Percentiles rank a stretch among this genome's conserved stretches.
These are phyloP conservation scores for Chytriomyces sp. DNA, from an alignment of 192 early-diverging fungal genomes.

Conservation along the genomic window DNA sequence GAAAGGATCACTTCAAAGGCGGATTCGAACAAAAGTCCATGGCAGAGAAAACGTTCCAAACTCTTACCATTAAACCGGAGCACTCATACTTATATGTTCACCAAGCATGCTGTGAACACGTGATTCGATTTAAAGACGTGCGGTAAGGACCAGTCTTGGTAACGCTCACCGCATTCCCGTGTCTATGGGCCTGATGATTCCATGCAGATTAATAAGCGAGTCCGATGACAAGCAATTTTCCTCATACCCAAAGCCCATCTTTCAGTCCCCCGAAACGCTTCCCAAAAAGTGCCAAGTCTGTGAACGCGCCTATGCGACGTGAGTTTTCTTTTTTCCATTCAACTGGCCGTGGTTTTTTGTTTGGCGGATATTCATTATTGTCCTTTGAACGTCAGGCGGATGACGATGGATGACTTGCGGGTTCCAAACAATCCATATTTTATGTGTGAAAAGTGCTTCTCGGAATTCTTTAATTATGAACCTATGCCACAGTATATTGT, in stretches of 20 bases:
- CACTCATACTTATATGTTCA: slow-evolving; percentile 76
- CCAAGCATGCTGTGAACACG: slow-evolving; percentile 81
- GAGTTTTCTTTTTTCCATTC: slow-evolving; percentile 4
- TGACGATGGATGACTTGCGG: slow-evolving; percentile 54
- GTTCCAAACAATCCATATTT: slow-evolving; percentile 71
- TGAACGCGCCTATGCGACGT: background rate
- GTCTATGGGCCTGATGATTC: background rate
- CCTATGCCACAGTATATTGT: background rate
- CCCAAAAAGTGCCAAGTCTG: slow-evolving; percentile 23
- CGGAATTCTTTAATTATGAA: background rate
- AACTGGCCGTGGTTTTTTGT: background rate
- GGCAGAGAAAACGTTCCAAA: slow-evolving; percentile 65
- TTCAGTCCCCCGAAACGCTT: background rate
- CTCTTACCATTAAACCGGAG: slow-evolving; percentile 67
- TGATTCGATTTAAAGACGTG: slow-evolving; percentile 69
- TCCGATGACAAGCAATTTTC: background rate
- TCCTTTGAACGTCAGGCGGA: background rate
- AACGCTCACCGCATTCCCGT: background rate
- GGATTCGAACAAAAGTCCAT: slow-evolving; percentile 31
- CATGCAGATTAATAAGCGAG: background rate
- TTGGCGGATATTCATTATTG: background rate
- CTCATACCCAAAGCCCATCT: slow-evolving; percentile 8
- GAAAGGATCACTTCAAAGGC: slow-evolving; percentile 46
- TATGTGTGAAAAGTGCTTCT: slow-evolving; percentile 44
- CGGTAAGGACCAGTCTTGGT: slow-evolving; percentile 44